Conservation (phyloP, 805 yeast genomes). For the Sugiyamaella americana region DNA sequence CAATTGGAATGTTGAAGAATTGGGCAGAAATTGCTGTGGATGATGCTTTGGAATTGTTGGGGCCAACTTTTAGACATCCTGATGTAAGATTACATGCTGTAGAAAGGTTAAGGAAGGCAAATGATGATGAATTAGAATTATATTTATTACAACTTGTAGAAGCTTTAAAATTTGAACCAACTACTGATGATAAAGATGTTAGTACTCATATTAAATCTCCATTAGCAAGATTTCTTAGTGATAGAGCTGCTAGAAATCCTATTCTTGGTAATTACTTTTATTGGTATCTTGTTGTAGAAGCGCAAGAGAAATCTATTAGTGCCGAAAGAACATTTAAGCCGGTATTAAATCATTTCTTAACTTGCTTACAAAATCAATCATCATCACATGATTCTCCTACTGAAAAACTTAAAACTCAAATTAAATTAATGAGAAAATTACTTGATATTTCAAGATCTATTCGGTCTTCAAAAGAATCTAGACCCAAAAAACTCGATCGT, state of each 20-base stretch:
- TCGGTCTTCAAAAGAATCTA: conserved; percentile 64
- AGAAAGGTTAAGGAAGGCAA: conserved; percentile 68
- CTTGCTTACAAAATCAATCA: conserved; percentile 28
- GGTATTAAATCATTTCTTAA: conserved; percentile 42
- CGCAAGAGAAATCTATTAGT: conserved; percentile 51
- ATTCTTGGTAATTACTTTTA: conserved; percentile 75
- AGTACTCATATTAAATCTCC: conserved; percentile 16
- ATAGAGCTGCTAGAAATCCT: conserved; percentile 58
- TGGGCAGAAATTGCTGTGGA: conserved; percentile 77
- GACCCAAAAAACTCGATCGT: conserved; percentile 67
- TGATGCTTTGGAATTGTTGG: conserved; percentile 78
- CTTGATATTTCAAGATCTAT: conserved; percentile 60
- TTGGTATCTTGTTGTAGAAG: conserved; percentile 89
- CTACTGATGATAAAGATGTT: not conserved
- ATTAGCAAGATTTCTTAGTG: conserved; percentile 58
- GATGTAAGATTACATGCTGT: conserved; percentile 85
- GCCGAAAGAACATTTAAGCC: conserved; percentile 39
- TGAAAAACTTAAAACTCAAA: conserved; percentile 48
- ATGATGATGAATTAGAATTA: conserved; percentile 71
- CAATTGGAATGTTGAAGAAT: conserved; percentile 59
- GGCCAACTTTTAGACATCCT: conserved; percentile 67
- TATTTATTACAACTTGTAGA: conserved; percentile 87
- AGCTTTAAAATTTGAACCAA: conserved; percentile 71
- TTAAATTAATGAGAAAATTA: conserved; percentile 59
- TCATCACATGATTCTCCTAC: conserved; percentile 19